These are phyloP conservation scores for Chlamydomonas applanata DNA, from an alignment of 139 green algal genomes.

Conservation along the genomic window DNA sequence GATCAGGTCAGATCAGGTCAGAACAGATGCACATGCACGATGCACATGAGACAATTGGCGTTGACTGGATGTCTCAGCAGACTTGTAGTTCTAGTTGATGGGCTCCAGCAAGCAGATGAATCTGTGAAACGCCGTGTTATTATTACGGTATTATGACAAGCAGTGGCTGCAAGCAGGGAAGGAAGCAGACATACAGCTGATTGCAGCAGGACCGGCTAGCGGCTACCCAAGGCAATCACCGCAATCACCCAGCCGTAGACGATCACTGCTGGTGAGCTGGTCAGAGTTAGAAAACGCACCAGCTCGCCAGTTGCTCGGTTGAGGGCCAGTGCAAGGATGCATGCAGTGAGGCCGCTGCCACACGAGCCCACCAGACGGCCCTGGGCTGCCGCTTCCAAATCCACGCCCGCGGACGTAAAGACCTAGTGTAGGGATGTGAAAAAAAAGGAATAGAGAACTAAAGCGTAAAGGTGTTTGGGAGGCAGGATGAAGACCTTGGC, in stretches of 20 bases:
- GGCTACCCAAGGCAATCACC: neutral
- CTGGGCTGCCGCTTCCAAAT: conserved; percentile 24
- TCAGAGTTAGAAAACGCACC: too few species aligned
- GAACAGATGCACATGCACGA: neutral
- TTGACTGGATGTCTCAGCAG: neutral
- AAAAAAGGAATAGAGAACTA: too few species aligned
- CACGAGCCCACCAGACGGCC: conserved; percentile 65
- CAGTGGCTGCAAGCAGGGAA: neutral
- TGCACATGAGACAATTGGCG: neutral
- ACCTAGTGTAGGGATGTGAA: too few species aligned
- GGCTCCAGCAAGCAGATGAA: too few species aligned
- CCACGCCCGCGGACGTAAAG: conserved; percentile 65
- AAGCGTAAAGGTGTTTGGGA: too few species aligned
- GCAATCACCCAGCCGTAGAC: neutral
- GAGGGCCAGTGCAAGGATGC: conserved; percentile 80
- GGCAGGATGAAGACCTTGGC: too few species aligned
- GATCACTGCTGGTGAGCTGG: conserved; percentile 3
- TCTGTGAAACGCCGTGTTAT: too few species aligned
- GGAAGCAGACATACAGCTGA: neutral
- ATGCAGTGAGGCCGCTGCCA: conserved; percentile 90
- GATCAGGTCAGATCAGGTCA: too few species aligned
- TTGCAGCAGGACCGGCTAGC: neutral
- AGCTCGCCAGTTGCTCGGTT: conserved; percentile 45
- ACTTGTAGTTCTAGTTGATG: too few species aligned
- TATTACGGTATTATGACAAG: neutral